phyloP scores from a whole-genome alignment of 495 filamentous ascomycete genomes.

The Lasiosphaeria miniovina region DNA sequence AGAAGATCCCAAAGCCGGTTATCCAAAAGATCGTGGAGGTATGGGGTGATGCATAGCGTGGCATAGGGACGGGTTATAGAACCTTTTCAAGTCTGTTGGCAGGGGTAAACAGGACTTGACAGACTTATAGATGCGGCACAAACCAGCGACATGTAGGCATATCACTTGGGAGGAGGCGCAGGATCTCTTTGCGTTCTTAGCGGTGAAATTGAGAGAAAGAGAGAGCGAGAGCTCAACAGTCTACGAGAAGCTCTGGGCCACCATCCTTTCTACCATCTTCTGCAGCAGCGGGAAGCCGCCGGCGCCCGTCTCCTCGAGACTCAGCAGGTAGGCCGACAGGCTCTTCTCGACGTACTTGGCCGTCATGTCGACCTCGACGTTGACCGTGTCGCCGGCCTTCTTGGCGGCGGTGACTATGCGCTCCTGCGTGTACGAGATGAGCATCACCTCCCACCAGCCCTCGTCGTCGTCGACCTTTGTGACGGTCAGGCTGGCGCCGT shows the following conservation, averaged over 20 bases:
- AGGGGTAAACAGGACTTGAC: neutral
- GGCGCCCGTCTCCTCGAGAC: constrained; percentile 42
- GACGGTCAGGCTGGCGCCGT: constrained; percentile 94
- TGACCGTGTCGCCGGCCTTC: constrained; percentile 79
- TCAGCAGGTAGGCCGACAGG: constrained; percentile 64
- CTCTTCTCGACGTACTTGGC: constrained; percentile 99
- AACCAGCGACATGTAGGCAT: neutral
- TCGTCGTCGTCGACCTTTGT: constrained; percentile 73
- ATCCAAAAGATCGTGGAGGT: constrained; percentile 72
- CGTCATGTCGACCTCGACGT: constrained; percentile 97
- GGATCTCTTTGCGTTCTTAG: neutral
- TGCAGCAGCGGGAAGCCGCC: constrained; percentile 62
- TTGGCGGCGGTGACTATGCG: constrained; percentile 82
- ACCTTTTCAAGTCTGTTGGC: neutral
- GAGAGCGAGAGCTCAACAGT: neutral
- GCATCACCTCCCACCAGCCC: constrained; percentile 96
- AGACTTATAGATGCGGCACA: neutral
- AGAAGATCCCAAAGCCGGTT: constrained; percentile 61
- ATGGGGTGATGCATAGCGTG: constrained; percentile 50
- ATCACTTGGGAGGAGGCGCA: neutral
- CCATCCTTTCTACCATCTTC: constrained; percentile 76
- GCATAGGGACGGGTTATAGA: neutral
- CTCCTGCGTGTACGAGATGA: constrained; percentile 98
- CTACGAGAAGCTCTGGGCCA: constrained; percentile 64
- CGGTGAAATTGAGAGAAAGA: neutral